Percentiles rank a stretch among this genome's conserved stretches.
phyloP scores from a whole-genome alignment of 106 monocot genomes.

The Acanthochlamys bracteata region DNA sequence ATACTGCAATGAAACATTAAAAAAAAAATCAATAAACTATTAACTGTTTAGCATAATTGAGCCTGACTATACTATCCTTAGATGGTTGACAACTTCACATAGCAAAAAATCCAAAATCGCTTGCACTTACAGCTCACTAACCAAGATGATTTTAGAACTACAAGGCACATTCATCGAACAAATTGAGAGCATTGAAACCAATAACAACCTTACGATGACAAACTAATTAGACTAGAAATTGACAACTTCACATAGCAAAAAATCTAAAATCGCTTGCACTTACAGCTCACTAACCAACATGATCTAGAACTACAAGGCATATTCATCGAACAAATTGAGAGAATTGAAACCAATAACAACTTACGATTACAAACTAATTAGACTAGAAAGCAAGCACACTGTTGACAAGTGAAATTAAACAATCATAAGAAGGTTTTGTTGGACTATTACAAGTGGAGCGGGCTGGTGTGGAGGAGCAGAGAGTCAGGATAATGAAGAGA shows the following conservation, averaged over 20 bases:
- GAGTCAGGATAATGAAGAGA: conserved; percentile 60
- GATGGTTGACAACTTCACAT: neutral
- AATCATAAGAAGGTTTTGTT: neutral
- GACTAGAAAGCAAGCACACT: too few relatives aligned
- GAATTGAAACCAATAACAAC: too few relatives aligned
- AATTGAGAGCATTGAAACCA: neutral
- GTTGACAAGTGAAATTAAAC: neutral
- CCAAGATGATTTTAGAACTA: neutral
- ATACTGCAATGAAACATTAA: conserved; percentile 26
- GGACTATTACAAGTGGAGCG: conserved; percentile 73
- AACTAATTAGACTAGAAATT: too few relatives aligned
- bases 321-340: neutral
- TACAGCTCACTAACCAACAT: neutral
- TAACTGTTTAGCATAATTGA: too few relatives aligned
- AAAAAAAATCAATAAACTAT: neutral
- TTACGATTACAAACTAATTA: too few relatives aligned
- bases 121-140: neutral
- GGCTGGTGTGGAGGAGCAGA: conserved; percentile 73
- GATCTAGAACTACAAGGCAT: neutral
- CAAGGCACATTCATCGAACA: neutral
- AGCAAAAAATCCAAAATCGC: neutral
- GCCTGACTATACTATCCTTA: too few relatives aligned
- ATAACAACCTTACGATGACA: too few relatives aligned
- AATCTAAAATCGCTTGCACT: neutral
- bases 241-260: neutral